Evolutionary conservation across 2,329 filamentous ascomycete species (phyloP).

Genomic region (Aureobasidium pullulans): DNA sequence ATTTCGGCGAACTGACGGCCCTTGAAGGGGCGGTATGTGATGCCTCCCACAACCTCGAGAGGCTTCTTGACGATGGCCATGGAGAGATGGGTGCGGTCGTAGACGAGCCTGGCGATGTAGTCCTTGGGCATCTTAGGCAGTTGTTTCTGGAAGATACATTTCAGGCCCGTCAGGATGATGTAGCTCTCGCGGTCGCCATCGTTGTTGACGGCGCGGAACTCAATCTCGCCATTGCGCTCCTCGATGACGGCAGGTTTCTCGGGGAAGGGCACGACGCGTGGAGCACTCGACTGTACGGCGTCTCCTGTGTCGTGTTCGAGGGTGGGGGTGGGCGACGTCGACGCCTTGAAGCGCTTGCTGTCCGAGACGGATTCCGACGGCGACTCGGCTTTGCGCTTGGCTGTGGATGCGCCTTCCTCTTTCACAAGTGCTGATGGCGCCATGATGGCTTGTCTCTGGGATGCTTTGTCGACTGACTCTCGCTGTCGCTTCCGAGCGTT

Average conservation of each 20-base stretch:
- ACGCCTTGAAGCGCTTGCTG: slow-evolving; percentile 56
- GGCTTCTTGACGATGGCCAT: slow-evolving; percentile 93
- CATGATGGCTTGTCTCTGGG: slow-evolving; percentile 4
- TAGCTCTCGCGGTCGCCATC: slow-evolving; percentile 80
- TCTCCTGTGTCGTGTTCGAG: slow-evolving; percentile 25
- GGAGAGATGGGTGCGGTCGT: slow-evolving; percentile 90
- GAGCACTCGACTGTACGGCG: slow-evolving; percentile 42
- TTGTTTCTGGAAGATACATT: slow-evolving; percentile 98
- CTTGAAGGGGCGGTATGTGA: slow-evolving; percentile 93
- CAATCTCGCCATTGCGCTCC: slow-evolving; percentile 88
- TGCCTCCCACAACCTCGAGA: slow-evolving; percentile 57
- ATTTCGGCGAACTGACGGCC: slow-evolving; percentile 92
- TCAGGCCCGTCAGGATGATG: slow-evolving; percentile 90
- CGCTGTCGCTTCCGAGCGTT: not conserved
- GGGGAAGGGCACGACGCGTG: slow-evolving; percentile 64
- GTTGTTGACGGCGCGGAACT: slow-evolving; percentile 97
- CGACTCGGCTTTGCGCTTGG: slow-evolving; percentile 68
- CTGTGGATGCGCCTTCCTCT: slow-evolving; percentile 30
- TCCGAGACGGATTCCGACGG: slow-evolving; percentile 50
- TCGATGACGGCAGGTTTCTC: slow-evolving; percentile 93
- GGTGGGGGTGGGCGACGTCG: slow-evolving; percentile 31
- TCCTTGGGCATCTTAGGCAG: slow-evolving; percentile 99
- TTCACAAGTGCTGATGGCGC: slow-evolving; percentile 15
- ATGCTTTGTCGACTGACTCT: not conserved
- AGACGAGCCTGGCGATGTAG: slow-evolving; percentile 94